These are phyloP conservation scores for Talaromyces marneffei DNA, from an alignment of 2,329 filamentous ascomycete genomes.

Conservation along the genomic window DNA sequence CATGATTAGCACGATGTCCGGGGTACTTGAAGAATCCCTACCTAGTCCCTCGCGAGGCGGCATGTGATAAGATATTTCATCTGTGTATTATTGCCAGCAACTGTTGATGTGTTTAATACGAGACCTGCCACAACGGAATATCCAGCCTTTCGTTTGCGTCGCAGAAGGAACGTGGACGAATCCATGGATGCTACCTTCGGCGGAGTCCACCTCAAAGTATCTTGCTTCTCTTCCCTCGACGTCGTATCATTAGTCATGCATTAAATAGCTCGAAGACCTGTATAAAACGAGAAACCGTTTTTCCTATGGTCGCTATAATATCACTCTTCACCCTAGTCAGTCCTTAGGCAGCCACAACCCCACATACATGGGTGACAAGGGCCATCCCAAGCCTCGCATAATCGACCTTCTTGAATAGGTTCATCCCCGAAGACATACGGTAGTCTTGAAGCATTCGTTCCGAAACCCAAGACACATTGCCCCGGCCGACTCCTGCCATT, in stretches of 20 bases:
- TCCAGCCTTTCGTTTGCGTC: neutral
- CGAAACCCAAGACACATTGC: too few species aligned
- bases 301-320: neutral
- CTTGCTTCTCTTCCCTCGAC: neutral
- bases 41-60: too few species aligned
- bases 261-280: neutral
- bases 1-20: neutral
- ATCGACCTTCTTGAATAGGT: neutral
- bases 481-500: neutral
- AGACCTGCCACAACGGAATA: neutral
- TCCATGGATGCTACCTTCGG: neutral
- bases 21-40: neutral
- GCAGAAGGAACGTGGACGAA: neutral
- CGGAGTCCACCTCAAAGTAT: neutral
- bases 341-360: neutral
- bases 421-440: neutral
- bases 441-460: neutral
- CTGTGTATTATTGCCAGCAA: too few species aligned
- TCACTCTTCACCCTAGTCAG: too few species aligned
- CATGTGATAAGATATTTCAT: neutral
- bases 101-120: neutral
- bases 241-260: neutral
- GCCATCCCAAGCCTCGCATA: neutral
- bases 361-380: neutral
- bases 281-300: neutral